A percentile compares a stretch with the other conserved stretches of the same genome.
Conservation (phyloP, 1,284 basidiomycete species). For the Heliocybe sulcata region DNA sequence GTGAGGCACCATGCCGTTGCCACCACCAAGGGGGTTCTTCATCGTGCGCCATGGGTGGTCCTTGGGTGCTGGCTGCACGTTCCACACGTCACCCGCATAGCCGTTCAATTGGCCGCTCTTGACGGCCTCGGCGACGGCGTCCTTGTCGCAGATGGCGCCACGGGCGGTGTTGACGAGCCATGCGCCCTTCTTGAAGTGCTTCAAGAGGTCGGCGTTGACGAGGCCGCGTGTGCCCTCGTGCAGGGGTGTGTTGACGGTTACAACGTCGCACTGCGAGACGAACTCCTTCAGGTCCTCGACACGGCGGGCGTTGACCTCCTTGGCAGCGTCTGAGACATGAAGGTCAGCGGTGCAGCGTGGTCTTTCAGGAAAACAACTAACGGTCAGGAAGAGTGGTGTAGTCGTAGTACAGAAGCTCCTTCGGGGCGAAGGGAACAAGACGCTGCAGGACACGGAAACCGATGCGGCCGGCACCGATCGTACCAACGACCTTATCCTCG, state of each 20-base stretch:
- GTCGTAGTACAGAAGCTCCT: conserved; percentile 92
- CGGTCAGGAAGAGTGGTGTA: conserved; percentile 76
- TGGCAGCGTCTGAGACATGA: conserved; percentile 45
- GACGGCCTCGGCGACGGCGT: conserved; percentile 75
- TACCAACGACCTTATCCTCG: conserved; percentile 88
- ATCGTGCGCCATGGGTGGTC: conserved; percentile 85
- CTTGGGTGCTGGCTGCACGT: conserved; percentile 79
- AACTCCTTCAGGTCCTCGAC: conserved; percentile 70
- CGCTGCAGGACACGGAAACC: conserved; percentile 90
- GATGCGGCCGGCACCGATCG: conserved; percentile 83
- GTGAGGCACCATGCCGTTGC: conserved; percentile 85
- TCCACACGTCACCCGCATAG: conserved; percentile 66
- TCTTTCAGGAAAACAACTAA: too few relatives aligned
- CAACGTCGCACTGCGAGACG: conserved; percentile 55
- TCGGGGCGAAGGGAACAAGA: conserved; percentile 81
- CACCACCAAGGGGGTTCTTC: conserved; percentile 75
- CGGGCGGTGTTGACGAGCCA: conserved; percentile 94
- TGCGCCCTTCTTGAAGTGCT: conserved; percentile 86
- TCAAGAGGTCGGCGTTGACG: conserved; percentile 77
- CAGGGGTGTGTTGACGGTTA: conserved; percentile 88
- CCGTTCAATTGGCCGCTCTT: conserved; percentile 71
- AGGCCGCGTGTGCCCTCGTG: conserved; percentile 84
- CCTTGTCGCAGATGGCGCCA: conserved; percentile 86
- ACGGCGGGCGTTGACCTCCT: conserved; percentile 68
- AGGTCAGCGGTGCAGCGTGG: not conserved